These are phyloP conservation scores for Lodderomyces metapsilosis DNA, from an alignment of 1,139 yeast genomes.

Conservation along the genomic window DNA sequence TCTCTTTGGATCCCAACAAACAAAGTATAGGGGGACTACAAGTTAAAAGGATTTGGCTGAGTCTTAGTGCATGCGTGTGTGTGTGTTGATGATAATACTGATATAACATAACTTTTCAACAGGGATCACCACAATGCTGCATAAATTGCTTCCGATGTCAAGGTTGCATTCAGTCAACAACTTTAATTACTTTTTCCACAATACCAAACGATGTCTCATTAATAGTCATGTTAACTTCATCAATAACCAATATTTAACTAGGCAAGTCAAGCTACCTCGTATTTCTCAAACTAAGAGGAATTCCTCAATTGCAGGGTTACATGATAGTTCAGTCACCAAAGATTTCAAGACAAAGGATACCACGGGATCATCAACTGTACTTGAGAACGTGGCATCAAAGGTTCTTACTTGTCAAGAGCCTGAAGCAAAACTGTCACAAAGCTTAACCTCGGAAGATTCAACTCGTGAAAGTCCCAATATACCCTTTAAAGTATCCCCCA, in stretches of 20 bases:
- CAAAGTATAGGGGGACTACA: too few species aligned
- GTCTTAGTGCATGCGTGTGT: neutral
- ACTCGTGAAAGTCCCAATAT: slow-evolving; percentile 19
- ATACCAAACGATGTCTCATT: slow-evolving; percentile 30
- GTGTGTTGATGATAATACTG: neutral
- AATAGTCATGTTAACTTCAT: slow-evolving; percentile 35
- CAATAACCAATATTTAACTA: slow-evolving; percentile 29
- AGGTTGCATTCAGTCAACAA: slow-evolving; percentile 29
- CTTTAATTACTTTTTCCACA: slow-evolving; percentile 42
- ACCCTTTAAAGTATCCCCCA: slow-evolving; percentile 60
- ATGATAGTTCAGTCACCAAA: neutral
- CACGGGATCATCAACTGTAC: slow-evolving; percentile 14
- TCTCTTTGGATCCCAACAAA: too few species aligned
- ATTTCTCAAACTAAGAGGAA: slow-evolving; percentile 5
- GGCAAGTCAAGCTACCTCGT: slow-evolving; percentile 5
- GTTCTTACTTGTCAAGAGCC: slow-evolving; percentile 42
- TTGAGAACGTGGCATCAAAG: slow-evolving; percentile 30
- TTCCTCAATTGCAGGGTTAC: neutral
- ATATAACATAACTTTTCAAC: neutral
- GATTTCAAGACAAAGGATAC: neutral
- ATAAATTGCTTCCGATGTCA: slow-evolving; percentile 16
- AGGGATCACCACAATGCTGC: neutral
- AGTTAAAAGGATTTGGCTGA: too few species aligned
- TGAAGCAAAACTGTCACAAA: slow-evolving; percentile 27
- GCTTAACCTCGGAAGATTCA: slow-evolving; percentile 3